Conservation (phyloP, 495 filamentous ascomycete species). For the Neurospora sp. region DNA sequence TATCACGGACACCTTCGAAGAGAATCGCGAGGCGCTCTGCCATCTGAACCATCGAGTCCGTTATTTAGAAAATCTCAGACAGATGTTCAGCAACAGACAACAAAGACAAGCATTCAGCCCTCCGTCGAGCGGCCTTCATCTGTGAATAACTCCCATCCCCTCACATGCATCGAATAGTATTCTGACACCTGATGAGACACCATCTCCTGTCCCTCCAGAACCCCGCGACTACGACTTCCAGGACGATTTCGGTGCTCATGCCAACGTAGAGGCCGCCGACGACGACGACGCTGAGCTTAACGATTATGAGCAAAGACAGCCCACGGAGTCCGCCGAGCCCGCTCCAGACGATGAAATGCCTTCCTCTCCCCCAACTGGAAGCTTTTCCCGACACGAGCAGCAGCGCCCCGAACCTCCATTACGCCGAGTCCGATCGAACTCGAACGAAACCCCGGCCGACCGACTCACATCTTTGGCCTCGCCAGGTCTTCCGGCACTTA, state of each 20-base stretch:
- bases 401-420: background rate
- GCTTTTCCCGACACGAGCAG: background rate
- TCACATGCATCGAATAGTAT: constrained; percentile 33
- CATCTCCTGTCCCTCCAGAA: constrained; percentile 34
- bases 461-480: constrained; percentile 10
- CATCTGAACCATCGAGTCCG: background rate
- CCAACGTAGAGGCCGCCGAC: background rate
- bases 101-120: constrained; percentile 20
- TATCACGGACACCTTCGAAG: background rate
- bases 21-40: background rate
- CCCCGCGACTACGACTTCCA: constrained; percentile 1
- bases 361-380: constrained; percentile 24
- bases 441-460: constrained; percentile 23
- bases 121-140: constrained; percentile 26
- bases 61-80: background rate
- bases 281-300: background rate
- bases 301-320: constrained; percentile 1
- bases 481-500: constrained; percentile 2
- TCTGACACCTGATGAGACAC: constrained; percentile 45
- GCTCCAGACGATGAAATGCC: constrained; percentile 9
- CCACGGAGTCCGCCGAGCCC: background rate
- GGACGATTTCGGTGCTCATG: background rate
- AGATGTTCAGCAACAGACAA: background rate
- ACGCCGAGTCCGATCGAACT: constrained; percentile 14
- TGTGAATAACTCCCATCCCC: constrained; percentile 26